phyloP scores from a whole-genome alignment of 352 stramenopile genomes.

The Phytophthora sp. region DNA sequence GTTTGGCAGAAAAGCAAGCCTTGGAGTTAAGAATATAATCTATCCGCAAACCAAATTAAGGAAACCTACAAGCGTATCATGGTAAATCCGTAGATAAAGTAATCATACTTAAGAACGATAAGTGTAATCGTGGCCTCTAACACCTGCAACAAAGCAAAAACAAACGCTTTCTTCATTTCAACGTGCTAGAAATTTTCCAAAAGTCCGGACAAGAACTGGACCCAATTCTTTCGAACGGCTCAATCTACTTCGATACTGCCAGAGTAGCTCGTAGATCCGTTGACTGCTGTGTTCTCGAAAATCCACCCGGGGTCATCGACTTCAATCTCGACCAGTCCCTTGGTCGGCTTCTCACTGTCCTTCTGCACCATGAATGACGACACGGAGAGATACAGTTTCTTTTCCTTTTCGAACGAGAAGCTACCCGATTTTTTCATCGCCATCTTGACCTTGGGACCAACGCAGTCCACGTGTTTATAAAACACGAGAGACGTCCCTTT shows the following conservation, averaged over 20 bases:
- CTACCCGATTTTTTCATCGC: constrained; percentile 6
- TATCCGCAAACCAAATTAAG: too few relatives aligned
- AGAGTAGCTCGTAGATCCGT: neutral
- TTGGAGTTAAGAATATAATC: too few relatives aligned
- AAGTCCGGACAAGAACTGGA: neutral
- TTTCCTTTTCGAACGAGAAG: constrained; percentile 24
- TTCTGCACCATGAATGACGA: constrained; percentile 31
- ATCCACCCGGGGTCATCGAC: constrained; percentile 8
- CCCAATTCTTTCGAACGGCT: neutral
- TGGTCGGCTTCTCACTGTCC: constrained; percentile 4
- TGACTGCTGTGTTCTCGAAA: neutral
- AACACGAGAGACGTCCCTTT: constrained; percentile 14
- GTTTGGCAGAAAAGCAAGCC: too few relatives aligned
- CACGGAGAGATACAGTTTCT: constrained; percentile 20
- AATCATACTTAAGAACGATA: too few relatives aligned
- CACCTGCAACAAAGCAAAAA: too few relatives aligned
- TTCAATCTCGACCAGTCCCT: constrained; percentile 14
- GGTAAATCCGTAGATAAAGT: too few relatives aligned
- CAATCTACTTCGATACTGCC: neutral
- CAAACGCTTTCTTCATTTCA: neutral
- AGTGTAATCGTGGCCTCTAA: too few relatives aligned
- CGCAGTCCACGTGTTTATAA: constrained; percentile 16
- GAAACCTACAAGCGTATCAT: too few relatives aligned
- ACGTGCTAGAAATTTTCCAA: neutral
- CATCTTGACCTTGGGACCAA: constrained; percentile 7